Evolutionary conservation across 139 green algal species (phyloP), one percentile per base, ranked within the genome.

Genomic region (Chlamydomonas sp.): DNA sequence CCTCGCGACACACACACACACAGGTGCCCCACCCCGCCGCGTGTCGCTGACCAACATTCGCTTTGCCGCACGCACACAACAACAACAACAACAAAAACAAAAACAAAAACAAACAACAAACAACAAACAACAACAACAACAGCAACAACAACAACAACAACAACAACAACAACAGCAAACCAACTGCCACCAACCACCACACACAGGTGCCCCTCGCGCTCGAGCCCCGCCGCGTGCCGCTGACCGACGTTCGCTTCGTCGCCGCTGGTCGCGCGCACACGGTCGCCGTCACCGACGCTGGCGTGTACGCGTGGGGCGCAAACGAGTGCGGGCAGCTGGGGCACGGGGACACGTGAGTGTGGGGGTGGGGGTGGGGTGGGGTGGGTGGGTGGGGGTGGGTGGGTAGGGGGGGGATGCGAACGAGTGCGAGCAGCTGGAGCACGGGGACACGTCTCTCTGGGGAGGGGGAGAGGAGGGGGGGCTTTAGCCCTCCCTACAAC

Each of bases 241-340:
- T 79, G 43, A 73, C 64, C 65, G 72, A 73, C 1, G 86, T 96
- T 43, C 67, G 75, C 37, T 76, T 58, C 49, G 71, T 96, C 3
- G 83, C 84, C 3, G 81, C 81, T 3, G 90, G 90, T 37, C 39
- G 61, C 6, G 50, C 75, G 43, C 90, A 96, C 87, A 94, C 88
- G 0, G 74, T 92, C 8, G 87, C 83, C 8, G 73, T 88, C 30
- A 88, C 83, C 3, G 84, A 89, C 35, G 76, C 75, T 5, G 76
- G 75, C 29, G 83, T 91, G n/a, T 93, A 80, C 70, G 73, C 65
- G 10, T 96, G 88, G 88, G 90, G 90, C 13, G 63, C 68, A 57
- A 88, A 88, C 71, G 62, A 58, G 20, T 50, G 64, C n/a, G 87
- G 88, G 13, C 81, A 88, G 65, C 84, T 91, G 37, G 88, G 88